Conservation (phyloP, 169 alveolate genomes). For the Ichthyophthirius multifiliis region DNA sequence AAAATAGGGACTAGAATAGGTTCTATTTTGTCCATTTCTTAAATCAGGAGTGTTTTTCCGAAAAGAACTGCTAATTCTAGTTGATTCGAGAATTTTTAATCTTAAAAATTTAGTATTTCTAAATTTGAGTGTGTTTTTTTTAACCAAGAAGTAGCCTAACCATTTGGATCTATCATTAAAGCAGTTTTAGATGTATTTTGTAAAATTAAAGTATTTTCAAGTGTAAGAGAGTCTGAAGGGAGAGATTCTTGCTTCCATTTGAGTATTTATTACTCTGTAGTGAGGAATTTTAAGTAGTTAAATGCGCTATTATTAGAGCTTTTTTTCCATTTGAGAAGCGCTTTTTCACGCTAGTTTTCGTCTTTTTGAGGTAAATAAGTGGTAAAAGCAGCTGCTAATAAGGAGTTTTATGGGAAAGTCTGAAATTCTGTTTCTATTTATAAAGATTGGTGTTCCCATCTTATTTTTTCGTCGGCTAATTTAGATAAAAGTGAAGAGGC, state of each 20-base stretch:
- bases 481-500: slow-evolving; percentile 81
- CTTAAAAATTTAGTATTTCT: too few relatives aligned
- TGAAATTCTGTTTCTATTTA: slow-evolving; percentile 63
- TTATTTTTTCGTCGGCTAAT: slow-evolving; percentile 87
- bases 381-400: slow-evolving; percentile 81
- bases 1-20: slow-evolving; percentile 88
- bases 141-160: slow-evolving; percentile 89
- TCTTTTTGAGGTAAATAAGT: slow-evolving; percentile 80
- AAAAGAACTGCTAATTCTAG: slow-evolving; percentile 86
- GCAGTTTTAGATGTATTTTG: slow-evolving; percentile 73
- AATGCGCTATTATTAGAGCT: slow-evolving; percentile 44
- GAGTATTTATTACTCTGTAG: slow-evolving; percentile 84
- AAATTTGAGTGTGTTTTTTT: too few relatives aligned
- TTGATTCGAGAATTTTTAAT: neutral
- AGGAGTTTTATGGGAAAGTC: slow-evolving; percentile 80
- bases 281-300: slow-evolving; percentile 69
- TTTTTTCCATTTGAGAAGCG: slow-evolving; percentile 59
- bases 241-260: slow-evolving; percentile 88
- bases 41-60: slow-evolving; percentile 86
- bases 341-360: slow-evolving; percentile 75
- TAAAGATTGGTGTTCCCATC: slow-evolving; percentile 85
- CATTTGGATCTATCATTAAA: slow-evolving; percentile 89
- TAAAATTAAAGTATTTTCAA: slow-evolving; percentile 86
- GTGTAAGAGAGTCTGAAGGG: slow-evolving; percentile 87
- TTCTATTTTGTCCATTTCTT: slow-evolving; percentile 89